A percentile compares a stretch with the other conserved stretches of the same genome.
phyloP scores from a whole-genome alignment of 2,329 filamentous ascomycete genomes.

The Bimuria novae-zelandiae region DNA sequence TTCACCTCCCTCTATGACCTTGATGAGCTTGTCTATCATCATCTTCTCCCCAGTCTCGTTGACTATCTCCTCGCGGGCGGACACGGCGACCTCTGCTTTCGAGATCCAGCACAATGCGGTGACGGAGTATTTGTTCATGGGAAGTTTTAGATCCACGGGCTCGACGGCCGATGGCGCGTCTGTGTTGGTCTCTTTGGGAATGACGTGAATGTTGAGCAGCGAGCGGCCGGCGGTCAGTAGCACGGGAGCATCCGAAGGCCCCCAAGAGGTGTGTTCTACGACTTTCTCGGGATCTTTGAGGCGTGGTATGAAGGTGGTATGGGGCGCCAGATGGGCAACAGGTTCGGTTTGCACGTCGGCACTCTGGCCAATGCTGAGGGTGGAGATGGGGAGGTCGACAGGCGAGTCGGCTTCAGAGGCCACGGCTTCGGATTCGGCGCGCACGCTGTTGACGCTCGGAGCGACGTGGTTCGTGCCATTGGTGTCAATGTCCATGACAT shows the following conservation, averaged over 20 bases:
- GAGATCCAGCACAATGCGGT: slow-evolving; percentile 46
- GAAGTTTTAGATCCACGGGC: slow-evolving; percentile 33
- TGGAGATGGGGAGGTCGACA: slow-evolving; percentile 45
- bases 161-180: slow-evolving; percentile 14
- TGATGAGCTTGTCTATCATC: slow-evolving; percentile 45
- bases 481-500: slow-evolving; percentile 54
- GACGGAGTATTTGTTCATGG: slow-evolving; percentile 38
- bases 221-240: slow-evolving; percentile 44
- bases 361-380: slow-evolving; percentile 45
- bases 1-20: slow-evolving; percentile 34
- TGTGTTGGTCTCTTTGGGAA: slow-evolving; percentile 23
- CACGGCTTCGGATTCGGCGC: slow-evolving; percentile 43
- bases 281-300: slow-evolving; percentile 28
- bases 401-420: slow-evolving; percentile 46
- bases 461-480: slow-evolving; percentile 34
- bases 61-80: slow-evolving; percentile 39
- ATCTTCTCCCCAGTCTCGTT: slow-evolving; percentile 46
- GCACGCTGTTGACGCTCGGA: slow-evolving; percentile 25
- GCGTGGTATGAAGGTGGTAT: slow-evolving; percentile 35
- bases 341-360: slow-evolving; percentile 45
- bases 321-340: slow-evolving; percentile 35
- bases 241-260: slow-evolving; percentile 33
- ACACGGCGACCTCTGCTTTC: slow-evolving; percentile 39
- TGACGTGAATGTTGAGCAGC: slow-evolving; percentile 38
- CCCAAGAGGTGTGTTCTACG: slow-evolving; percentile 45